Conservation (phyloP, 106 monocot species). For the Alisma plantagoaquatica region DNA sequence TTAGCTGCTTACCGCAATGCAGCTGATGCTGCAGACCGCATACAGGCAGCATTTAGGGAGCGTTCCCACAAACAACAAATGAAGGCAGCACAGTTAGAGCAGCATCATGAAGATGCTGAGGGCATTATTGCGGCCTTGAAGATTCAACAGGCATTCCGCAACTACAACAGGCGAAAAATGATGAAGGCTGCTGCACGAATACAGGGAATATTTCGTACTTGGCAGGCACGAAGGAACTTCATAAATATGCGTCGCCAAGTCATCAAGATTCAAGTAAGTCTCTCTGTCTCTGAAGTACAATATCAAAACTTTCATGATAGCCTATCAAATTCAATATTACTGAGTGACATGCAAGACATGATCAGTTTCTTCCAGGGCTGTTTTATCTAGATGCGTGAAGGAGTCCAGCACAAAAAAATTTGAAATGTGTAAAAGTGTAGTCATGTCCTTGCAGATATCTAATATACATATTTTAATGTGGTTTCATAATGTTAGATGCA, state of each 20-base stretch:
- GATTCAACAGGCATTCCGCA: slow-evolving; percentile 84
- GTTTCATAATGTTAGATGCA: too few species aligned
- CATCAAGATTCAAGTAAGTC: slow-evolving; percentile 80
- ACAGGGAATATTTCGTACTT: slow-evolving; percentile 81
- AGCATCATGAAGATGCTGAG: slow-evolving; percentile 49
- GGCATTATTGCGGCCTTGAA: slow-evolving; percentile 72
- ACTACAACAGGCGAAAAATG: slow-evolving; percentile 42
- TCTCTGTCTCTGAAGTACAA: too few species aligned
- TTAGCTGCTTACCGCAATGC: slow-evolving; percentile 90
- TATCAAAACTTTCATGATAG: too few species aligned
- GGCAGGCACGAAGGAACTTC: slow-evolving; percentile 61
- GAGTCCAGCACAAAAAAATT: too few species aligned
- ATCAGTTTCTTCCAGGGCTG: too few species aligned
- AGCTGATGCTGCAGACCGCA: slow-evolving; percentile 76
- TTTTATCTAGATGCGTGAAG: too few species aligned
- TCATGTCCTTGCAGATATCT: too few species aligned
- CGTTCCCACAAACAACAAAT: slow-evolving; percentile 67
- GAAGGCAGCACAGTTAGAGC: slow-evolving; percentile 45
- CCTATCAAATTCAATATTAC: too few species aligned
- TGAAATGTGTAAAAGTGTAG: too few species aligned
- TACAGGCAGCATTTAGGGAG: slow-evolving; percentile 81
- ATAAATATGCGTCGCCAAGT: slow-evolving; percentile 54
- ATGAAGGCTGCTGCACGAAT: slow-evolving; percentile 81
- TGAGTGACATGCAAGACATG: too few species aligned
- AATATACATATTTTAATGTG: too few species aligned